Conservation (phyloP, 495 filamentous ascomycete species). For the Podospora didyma region DNA sequence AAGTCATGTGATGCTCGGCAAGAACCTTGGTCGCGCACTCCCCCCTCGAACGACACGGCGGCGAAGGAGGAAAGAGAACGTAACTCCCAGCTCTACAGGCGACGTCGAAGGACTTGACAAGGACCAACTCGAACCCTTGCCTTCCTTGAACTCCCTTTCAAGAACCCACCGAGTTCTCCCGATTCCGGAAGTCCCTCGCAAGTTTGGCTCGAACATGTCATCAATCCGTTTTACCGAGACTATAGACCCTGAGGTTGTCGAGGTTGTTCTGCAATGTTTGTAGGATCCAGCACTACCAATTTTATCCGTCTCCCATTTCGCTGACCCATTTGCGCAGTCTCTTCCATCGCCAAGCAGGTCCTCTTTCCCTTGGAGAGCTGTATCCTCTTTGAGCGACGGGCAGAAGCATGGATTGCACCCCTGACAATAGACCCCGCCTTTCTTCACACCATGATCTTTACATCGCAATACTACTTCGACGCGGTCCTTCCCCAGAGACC, state of each 20-base stretch:
- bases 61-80: neutral
- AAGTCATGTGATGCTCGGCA: conserved; percentile 48
- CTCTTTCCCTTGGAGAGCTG: conserved; percentile 38
- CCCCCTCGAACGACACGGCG: neutral
- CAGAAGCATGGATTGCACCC: conserved; percentile 29
- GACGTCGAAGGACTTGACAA: too few relatives aligned
- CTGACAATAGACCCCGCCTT: conserved; percentile 33
- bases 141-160: neutral
- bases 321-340: too few relatives aligned
- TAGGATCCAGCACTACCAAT: neutral
- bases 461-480: conserved; percentile 31
- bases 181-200: neutral
- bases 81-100: neutral
- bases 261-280: conserved; percentile 3
- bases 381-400: conserved; percentile 29
- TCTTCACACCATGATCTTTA: conserved; percentile 37
- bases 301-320: neutral
- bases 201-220: neutral
- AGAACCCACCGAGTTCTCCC: neutral
- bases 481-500: neutral
- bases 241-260: neutral
- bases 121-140: neutral
- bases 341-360: conserved; percentile 32
- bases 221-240: conserved; percentile 1
- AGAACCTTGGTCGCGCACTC: conserved; percentile 31